Base-by-base conservation (phyloP, 2,329 filamentous ascomycete species). In the Exophiala alcalophila region DNA sequence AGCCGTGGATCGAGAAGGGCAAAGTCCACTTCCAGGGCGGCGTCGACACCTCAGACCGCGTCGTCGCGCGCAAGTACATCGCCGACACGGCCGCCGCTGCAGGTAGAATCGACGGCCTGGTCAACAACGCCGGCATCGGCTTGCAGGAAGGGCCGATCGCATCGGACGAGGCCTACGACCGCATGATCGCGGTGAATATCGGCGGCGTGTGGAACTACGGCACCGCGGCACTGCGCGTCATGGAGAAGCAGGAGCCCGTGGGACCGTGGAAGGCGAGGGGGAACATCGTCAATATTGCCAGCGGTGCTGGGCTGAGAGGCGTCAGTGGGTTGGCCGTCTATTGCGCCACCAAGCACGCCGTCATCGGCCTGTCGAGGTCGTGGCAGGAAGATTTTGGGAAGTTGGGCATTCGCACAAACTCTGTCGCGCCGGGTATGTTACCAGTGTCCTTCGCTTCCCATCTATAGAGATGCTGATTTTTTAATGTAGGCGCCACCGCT, bases 81-180 rank as follows among this genome's bases (percentile, higher is more conserved):
- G 77, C 81, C 53, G 69, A 73, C 41, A 69, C 77, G 18, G 73
- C 72, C 9, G 61, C 68, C 36, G 77, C 77, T 47, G 76, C 78
- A 51, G 80, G 56, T 14, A 47, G 52, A 8, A 40, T 61, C 2
- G 58, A 61, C 21, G 54, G 58, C 9, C 52, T 61, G 0, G 47
- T 61, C 29, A 61, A 61, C 42, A 59, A 30, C 16, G 57, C 58
- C n/a, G 58, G 57, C 4, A 58, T 52, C 14, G 58, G 54, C n/a
- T 53, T 59, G 43, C 52, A 43, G 24, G 77, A 77, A 51, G 52
- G 65, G 0, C 55, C 80, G 0, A 68, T 84, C 0, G 54, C 50
- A 5, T 52, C 56, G 11, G 57, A 57, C 9, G 38, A 49, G 3
- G 66, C 70, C 28, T 73, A 67, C 65, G 57, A 67, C 3, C 59